phyloP scores from a whole-genome alignment of 1,139 yeast genomes.

The Spathaspora jeffriesii region DNA sequence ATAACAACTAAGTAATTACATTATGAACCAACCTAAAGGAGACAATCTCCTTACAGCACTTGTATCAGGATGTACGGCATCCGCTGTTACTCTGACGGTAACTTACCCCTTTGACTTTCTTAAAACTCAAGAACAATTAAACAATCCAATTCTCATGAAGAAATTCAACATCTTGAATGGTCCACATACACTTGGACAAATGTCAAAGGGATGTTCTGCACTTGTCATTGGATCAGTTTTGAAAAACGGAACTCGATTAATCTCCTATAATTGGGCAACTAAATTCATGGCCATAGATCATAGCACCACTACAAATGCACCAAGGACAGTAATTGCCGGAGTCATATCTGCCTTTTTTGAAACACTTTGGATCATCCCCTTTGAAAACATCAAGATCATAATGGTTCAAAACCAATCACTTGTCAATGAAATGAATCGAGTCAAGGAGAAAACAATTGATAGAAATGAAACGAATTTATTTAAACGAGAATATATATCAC shows the following conservation, averaged over 20 bases:
- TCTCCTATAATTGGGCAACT: slow-evolving; percentile 75
- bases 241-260: slow-evolving; percentile 72
- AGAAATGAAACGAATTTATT: slow-evolving; percentile 15
- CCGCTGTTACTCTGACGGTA: slow-evolving; percentile 65
- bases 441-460: slow-evolving; percentile 12
- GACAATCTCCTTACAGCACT: slow-evolving; percentile 58
- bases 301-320: slow-evolving; percentile 54
- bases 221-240: slow-evolving; percentile 73
- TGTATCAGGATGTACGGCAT: slow-evolving; percentile 76
- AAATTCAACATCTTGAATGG: slow-evolving; percentile 39
- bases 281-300: slow-evolving; percentile 68
- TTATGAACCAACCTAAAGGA: slow-evolving; percentile 11
- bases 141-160: slow-evolving; percentile 39
- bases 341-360: slow-evolving; percentile 83
- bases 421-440: slow-evolving; percentile 31
- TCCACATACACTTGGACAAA: slow-evolving; percentile 39
- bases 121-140: slow-evolving; percentile 73
- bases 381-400: slow-evolving; percentile 83
- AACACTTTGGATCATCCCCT: slow-evolving; percentile 83
- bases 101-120: slow-evolving; percentile 87
- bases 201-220: slow-evolving; percentile 79
- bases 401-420: slow-evolving; percentile 71
- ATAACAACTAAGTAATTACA: no score
- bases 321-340: slow-evolving; percentile 80
- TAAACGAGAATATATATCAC: slow-evolving; percentile 41